Conservation (phyloP, 148 eudicot genomes). For the Beta vulgaris region DNA sequence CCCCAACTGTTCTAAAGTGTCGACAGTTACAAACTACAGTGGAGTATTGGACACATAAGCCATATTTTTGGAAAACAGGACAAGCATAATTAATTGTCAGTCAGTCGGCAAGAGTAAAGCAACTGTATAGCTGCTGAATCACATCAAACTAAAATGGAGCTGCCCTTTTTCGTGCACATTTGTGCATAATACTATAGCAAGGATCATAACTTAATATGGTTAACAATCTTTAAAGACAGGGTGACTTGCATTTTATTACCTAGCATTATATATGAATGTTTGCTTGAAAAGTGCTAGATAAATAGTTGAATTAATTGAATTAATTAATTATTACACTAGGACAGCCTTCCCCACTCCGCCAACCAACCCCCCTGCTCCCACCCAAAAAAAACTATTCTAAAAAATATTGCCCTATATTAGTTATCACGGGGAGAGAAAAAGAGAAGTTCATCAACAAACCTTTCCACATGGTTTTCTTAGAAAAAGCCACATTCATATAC, state of each 20-base stretch:
- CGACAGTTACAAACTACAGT: not conserved
- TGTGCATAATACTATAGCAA: too few relatives aligned
- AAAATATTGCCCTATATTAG: too few relatives aligned
- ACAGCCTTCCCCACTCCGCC: too few relatives aligned
- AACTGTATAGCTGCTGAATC: not conserved
- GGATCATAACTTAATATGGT: too few relatives aligned
- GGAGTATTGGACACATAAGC: not conserved
- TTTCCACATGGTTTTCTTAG: conserved; percentile 81
- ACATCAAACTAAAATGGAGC: not conserved
- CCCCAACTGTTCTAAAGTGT: not conserved
- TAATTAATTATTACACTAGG: too few relatives aligned
- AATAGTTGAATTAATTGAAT: too few relatives aligned
- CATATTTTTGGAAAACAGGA: not conserved
- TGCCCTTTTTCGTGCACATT: too few relatives aligned
- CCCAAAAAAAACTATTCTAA: too few relatives aligned
- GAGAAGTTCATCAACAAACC: conserved; percentile 40
- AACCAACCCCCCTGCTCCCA: too few relatives aligned
- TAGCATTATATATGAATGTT: not conserved
- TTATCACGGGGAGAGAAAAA: not conserved
- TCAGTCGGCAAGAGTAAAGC: not conserved
- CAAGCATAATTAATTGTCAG: not conserved
- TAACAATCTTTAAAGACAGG: not conserved
- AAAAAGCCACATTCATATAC: conserved; percentile 66
- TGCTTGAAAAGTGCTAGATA: not conserved
- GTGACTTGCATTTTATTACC: not conserved